These are phyloP conservation scores for Solanum hybrid DNA, from an alignment of 305 asterid species.

Conservation along the genomic window DNA sequence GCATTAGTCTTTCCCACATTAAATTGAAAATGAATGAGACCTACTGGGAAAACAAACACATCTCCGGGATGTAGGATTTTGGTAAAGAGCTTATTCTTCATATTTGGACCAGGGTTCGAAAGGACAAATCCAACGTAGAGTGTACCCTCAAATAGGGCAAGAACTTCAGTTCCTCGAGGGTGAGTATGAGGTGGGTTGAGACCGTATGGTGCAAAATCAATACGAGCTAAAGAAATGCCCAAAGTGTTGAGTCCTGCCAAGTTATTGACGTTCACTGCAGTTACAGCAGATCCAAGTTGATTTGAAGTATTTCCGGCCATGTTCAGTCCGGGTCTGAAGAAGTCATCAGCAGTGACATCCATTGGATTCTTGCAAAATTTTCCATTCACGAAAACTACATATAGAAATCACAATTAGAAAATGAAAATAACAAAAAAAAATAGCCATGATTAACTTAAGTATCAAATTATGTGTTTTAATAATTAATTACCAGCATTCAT, in stretches of 20 bases:
- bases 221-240: neutral
- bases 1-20: neutral
- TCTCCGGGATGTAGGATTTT: neutral
- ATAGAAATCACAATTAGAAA: neutral
- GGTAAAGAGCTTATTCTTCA: neutral
- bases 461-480: no score
- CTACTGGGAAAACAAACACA: neutral
- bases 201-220: neutral
- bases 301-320: neutral
- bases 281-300: neutral
- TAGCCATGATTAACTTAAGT: no score
- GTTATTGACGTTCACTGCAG: neutral
- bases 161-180: neutral
- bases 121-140: neutral
- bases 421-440: neutral
- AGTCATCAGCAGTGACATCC: neutral
- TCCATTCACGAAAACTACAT: neutral
- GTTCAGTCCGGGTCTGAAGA: neutral
- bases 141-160: neutral
- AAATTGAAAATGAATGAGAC: slow-evolving; percentile 1
- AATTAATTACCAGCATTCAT: slow-evolving; percentile 6
- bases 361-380: neutral
- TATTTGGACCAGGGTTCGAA: neutral
- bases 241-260: neutral
- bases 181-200: neutral